Conservation (phyloP, 768 basidiomycete genomes). For the Erythrobasidium yunnanense region DNA sequence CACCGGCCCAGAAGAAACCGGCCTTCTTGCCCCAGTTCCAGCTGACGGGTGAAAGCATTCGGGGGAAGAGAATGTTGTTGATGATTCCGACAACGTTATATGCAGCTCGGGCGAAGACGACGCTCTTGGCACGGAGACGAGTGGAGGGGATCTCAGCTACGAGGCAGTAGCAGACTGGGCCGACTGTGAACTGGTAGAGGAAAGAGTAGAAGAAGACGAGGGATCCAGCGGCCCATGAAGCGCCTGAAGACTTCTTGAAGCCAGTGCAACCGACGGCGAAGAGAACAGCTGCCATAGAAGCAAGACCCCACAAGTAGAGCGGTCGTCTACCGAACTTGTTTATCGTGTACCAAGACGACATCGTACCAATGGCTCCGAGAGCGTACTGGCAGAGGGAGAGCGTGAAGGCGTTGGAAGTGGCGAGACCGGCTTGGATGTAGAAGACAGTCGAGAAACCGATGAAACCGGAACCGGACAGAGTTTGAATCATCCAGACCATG, state of each 20-base stretch:
- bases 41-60: slow-evolving; percentile 30
- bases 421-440: slow-evolving; percentile 36
- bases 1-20: slow-evolving; percentile 37
- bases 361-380: slow-evolving; percentile 41
- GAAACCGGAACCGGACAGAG: slow-evolving; percentile 34
- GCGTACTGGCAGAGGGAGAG: slow-evolving; percentile 33
- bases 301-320: slow-evolving; percentile 42
- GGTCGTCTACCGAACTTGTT: slow-evolving; percentile 40
- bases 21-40: slow-evolving; percentile 38
- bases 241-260: slow-evolving; percentile 28
- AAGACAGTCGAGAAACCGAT: slow-evolving; percentile 12
- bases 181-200: slow-evolving; percentile 26
- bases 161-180: slow-evolving; percentile 40
- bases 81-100: slow-evolving; percentile 32
- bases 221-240: slow-evolving; percentile 39
- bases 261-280: slow-evolving; percentile 42
- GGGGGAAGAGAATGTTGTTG: slow-evolving; percentile 32
- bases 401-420: slow-evolving; percentile 32
- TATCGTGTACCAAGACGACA: slow-evolving; percentile 41
- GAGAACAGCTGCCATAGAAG: slow-evolving; percentile 37
- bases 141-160: slow-evolving; percentile 41
- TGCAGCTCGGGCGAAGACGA: slow-evolving; percentile 38
- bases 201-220: background rate
- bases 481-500: slow-evolving; percentile 39
- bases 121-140: slow-evolving; percentile 41